These are phyloP conservation scores for Rubus idaeus DNA, from an alignment of 306 rosid species.

Conservation along the genomic window DNA sequence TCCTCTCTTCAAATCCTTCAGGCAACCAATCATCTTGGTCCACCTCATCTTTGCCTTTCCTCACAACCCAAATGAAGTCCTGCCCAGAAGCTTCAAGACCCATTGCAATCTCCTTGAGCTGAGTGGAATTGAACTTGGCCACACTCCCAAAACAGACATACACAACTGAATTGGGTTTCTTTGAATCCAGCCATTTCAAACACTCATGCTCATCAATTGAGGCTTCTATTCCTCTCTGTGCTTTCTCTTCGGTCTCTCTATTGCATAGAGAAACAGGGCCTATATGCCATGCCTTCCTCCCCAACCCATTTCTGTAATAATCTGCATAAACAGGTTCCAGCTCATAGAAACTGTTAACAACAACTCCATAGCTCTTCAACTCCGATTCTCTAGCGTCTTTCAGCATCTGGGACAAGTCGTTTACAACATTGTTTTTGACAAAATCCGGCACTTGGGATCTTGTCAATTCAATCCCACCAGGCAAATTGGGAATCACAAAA, in stretches of 20 bases:
- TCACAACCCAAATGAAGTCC: constrained; percentile 48
- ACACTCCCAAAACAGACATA: constrained; percentile 39
- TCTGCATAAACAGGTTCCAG: constrained; percentile 36
- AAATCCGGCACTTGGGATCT: constrained; percentile 30
- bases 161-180: constrained; percentile 33
- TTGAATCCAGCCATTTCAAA: constrained; percentile 34
- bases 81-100: constrained; percentile 36
- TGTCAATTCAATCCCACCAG: constrained; percentile 39
- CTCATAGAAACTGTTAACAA: constrained; percentile 41
- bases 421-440: not conserved
- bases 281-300: constrained; percentile 33
- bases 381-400: not conserved
- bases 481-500: constrained; percentile 49
- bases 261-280: constrained; percentile 38
- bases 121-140: constrained; percentile 24
- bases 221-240: constrained; percentile 22
- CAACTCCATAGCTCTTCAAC: constrained; percentile 19
- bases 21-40: constrained; percentile 26
- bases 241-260: constrained; percentile 12
- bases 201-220: constrained; percentile 29
- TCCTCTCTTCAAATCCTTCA: constrained; percentile 40
- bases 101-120: constrained; percentile 34
- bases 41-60: not conserved
- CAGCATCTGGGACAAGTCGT: not conserved
- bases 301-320: constrained; percentile 29